Base-by-base conservation (phyloP, 306 rosid genomes). In the Clitoria ternatea region DNA sequence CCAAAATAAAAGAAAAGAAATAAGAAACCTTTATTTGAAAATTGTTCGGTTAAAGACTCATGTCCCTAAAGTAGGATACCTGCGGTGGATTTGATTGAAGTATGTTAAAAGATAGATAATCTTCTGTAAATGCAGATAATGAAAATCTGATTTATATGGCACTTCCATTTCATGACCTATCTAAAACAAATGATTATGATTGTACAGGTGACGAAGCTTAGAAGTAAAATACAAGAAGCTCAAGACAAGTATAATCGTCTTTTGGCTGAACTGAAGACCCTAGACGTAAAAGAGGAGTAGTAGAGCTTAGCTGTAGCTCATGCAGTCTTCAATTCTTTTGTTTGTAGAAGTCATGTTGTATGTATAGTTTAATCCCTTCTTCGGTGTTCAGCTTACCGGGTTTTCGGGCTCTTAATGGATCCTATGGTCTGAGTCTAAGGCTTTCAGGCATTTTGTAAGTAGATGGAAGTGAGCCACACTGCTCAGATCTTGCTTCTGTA, bases 191-290 rank as follows among this genome's bases (percentile, higher is more conserved):
- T 65, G 35, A 3, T 26, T 55, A 30, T 66, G 67, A 43, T 69
- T 62, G 37, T 77, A 54, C 92, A 94, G 99, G 97, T 65, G 70
- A 74, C 69, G 1, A 40, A 1, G 29, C 89, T 94, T 66, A 78
- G 75, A 81, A 86, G 55, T 70, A 62, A 83, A 75, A 77, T 90
- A 68, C 66, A 79, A 70, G 83, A 61, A 72, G 77, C 85, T 22
- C 59, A 66, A 10, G 39, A 5, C 0, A 81, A 86, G 49, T 83
- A 86, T 62, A 5, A 43, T 12, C 83, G 37, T 45, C 80, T 90
- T 67, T 61, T 81, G 79, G 81, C 80, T 7, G 85, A 84, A 75
- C 24, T 82, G 43, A 68, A 77, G 60, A 40, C 70, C 1, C 4
- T 86, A 48, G 83, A 74, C 44, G 14, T 85, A 39, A 85, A 87